Evolutionary conservation across 2,329 filamentous ascomycete species (phyloP).

Genomic region (Magnaporthiopsis incrustans): DNA sequence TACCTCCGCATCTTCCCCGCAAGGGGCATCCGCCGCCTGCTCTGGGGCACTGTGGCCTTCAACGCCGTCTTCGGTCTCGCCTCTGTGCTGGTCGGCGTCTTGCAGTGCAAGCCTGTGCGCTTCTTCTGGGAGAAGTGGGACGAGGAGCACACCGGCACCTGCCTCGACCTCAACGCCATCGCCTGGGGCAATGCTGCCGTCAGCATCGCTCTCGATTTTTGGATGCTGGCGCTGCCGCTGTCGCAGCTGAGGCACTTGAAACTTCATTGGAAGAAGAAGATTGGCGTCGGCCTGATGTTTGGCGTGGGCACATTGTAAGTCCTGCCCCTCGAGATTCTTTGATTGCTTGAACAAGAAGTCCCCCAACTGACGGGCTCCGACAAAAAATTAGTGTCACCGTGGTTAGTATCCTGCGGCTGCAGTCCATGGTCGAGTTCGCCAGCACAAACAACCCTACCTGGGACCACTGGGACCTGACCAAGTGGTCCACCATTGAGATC

Average conservation of each 20-base stretch:
- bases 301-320: constrained; percentile 31
- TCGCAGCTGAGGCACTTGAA: constrained; percentile 31
- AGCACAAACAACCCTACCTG: constrained; percentile 23
- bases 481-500: constrained; percentile 27
- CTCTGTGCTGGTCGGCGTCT: constrained; percentile 35
- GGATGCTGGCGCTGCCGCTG: constrained; percentile 44
- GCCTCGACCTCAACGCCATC: constrained; percentile 39
- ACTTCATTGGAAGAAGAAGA: constrained; percentile 39
- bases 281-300: constrained; percentile 38
- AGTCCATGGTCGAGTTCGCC: constrained; percentile 21
- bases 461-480: constrained; percentile 21
- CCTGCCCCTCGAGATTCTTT: not conserved
- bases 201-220: constrained; percentile 43
- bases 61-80: constrained; percentile 29
- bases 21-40: constrained; percentile 26
- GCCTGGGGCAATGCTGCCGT: constrained; percentile 44
- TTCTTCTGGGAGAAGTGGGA: constrained; percentile 49
- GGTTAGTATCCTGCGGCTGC: constrained; percentile 23
- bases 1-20: constrained; percentile 47
- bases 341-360: not conserved
- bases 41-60: constrained; percentile 34
- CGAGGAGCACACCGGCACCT: constrained; percentile 35
- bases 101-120: constrained; percentile 43
- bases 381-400: constrained; percentile 23
- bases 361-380: not conserved